Conservation (phyloP, 441 rosid genomes). For the Rhodomyrtus psidioides region DNA sequence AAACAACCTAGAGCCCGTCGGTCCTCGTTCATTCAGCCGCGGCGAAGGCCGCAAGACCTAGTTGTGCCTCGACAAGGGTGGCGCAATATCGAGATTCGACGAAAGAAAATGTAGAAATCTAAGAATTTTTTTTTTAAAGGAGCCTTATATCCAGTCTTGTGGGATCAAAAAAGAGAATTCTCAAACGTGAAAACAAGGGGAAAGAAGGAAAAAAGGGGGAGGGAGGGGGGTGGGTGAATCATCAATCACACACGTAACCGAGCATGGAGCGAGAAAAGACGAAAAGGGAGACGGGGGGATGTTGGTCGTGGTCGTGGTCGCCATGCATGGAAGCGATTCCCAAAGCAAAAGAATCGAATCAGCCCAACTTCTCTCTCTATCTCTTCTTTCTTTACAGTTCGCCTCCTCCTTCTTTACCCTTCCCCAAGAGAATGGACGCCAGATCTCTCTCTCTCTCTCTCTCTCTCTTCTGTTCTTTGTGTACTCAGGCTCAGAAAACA, state of each 20-base stretch:
- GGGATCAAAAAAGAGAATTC: background rate
- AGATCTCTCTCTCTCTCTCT: slow-evolving; percentile 13
- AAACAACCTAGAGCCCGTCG: background rate
- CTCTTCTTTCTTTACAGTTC: slow-evolving; percentile 37
- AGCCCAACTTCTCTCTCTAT: slow-evolving; percentile 27
- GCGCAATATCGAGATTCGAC: background rate
- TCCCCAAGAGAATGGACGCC: slow-evolving; percentile 96
- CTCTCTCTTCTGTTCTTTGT: background rate
- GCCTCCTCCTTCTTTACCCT: slow-evolving; percentile 51
- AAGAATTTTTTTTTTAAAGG: background rate
- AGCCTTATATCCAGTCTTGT: background rate
- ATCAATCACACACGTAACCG: background rate
- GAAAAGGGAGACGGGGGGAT: background rate
- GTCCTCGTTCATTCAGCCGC: background rate
- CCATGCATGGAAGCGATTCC: slow-evolving; percentile 85
- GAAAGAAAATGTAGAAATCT: background rate
- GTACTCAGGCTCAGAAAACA: background rate
- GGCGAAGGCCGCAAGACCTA: background rate
- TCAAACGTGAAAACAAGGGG: background rate
- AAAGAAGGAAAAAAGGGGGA: background rate
- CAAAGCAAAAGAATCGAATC: slow-evolving; percentile 54
- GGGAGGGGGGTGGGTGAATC: background rate
- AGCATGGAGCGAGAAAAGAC: background rate
- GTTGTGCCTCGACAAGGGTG: background rate
- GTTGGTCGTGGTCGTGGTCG: slow-evolving; percentile 45